Base-by-base conservation (phyloP, 345 rosid genomes). In the Eucalyptus erythrocorys region DNA sequence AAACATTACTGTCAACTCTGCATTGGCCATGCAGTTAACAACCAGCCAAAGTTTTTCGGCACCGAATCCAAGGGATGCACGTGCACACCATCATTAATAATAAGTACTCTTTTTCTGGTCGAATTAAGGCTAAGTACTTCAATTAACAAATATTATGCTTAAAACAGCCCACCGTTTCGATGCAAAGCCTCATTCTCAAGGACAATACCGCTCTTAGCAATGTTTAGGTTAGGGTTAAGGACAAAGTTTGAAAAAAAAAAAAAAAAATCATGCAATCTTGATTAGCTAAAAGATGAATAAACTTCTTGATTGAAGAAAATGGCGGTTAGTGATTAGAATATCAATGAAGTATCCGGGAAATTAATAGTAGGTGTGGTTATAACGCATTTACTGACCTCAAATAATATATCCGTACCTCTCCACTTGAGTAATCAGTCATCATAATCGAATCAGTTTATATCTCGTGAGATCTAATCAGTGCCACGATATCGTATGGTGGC, bases 121-220 rank as follows among this genome's bases (percentile, higher is more conserved):
- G 61, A 55, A 87, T 43, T 59, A 49, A 42, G 49, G 66, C 66
- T 59, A 87, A 37, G 32, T 27, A 87, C 68, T 30, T 64, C n/a
- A 64, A 47, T 64, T 7, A 61, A 14, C 22, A 59, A 15, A 13
- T 26, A 43, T n/a, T 45, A 64, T 27, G 48, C 76, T 64, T n/a
- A 64, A 64, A 87, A 53, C 87, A 79, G 91, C 91, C 90, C 92
- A 86, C 89, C 37, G 91, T 91, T 90, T 91, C 76, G 87, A 48
- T 57, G 40, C 87, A 88, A 92, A 90, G 88, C 90, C 91, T 86
- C 88, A 30, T 71, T 21, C 48, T 43, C 81, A 47, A 19, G 68
- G 68, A 87, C 92, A 88, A 82, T 85, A 87, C 87, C 85, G 50
- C 86, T 81, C n/a, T 40, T 21, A 40, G 7, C 47, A 40, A 76